Base-by-base conservation (phyloP, 768 basidiomycete genomes). In the Daedalea quercina region DNA sequence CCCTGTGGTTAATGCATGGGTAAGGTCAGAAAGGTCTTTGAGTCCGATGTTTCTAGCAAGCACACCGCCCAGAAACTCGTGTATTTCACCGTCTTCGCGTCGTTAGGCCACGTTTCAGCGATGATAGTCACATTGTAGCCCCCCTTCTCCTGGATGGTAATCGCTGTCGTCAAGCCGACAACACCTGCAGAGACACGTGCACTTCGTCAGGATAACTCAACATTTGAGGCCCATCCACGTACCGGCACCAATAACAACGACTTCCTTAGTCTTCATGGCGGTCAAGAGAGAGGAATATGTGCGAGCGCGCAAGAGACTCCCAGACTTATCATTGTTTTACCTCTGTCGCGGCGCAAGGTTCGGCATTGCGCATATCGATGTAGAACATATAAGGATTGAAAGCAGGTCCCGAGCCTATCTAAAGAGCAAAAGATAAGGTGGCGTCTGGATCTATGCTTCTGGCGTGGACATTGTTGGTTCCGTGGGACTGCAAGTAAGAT, bases 31-130 rank as follows among this genome's bases (percentile, higher is more conserved):
- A n/a, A 35, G 34, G 17, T 35, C 34, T 17, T 9, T 17, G 34
- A 17, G 17, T 35, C 8, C 9, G 17, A 35, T 8, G 17, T 35
- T 35, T 35, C 34, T 17, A 35, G 17, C 34, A 8, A 35, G 6
- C 37, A 31, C 17, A 87, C 89, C 44, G 90, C 89, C 90, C 90
- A 90, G 33, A 78, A 79, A 63, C 85, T 88, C 1, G 90, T 87
- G 59, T 87, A 91, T 49, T 75, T 75, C 62, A 85, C 81, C 17
- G 74, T 75, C 67, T 83, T 84, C 2, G 80, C 75, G 63, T 91
- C 90, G 35, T 74, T 81, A 0, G 90, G 89, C 34, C 90, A 72
- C 1, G 75, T 70, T 50, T 89, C 85, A 0, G 89, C 84, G 11
- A 90, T 67, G 50, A 92, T 74, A 1, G 79, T 80, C 17, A 91